Percentiles rank a stretch among this genome's conserved stretches.
phyloP scores from a whole-genome alignment of 352 stramenopile species.

The Phytophthora citrophthora region DNA sequence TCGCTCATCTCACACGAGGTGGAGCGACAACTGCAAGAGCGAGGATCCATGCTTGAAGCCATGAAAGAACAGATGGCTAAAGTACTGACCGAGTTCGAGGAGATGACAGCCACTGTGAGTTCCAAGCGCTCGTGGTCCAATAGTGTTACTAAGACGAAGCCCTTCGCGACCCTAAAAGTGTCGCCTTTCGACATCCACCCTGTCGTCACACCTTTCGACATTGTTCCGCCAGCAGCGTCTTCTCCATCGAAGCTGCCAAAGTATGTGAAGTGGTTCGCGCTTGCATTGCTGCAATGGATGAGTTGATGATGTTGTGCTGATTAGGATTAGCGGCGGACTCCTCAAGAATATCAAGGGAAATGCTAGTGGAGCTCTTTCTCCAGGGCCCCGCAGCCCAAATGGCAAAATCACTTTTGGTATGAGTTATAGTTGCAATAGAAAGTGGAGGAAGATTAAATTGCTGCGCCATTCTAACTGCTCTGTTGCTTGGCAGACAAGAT shows the following conservation, averaged over 20 bases:
- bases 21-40: constrained; percentile 60
- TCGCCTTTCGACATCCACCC: constrained; percentile 34
- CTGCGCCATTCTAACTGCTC: neutral
- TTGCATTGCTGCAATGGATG: too few species aligned
- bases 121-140: constrained; percentile 79
- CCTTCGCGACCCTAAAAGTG: constrained; percentile 20
- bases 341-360: constrained; percentile 49
- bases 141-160: constrained; percentile 46
- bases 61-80: constrained; percentile 78
- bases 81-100: constrained; percentile 74
- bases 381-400: constrained; percentile 49
- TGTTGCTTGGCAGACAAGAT: constrained; percentile 54
- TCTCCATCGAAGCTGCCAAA: constrained; percentile 56
- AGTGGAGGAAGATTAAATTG: neutral
- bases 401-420: constrained; percentile 74
- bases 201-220: constrained; percentile 39
- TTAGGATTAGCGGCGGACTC: constrained; percentile 27
- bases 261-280: constrained; percentile 15
- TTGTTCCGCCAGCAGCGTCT: constrained; percentile 13
- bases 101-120: constrained; percentile 56
- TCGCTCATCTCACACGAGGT: constrained; percentile 68
- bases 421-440: neutral
- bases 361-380: constrained; percentile 17
- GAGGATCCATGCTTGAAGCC: constrained; percentile 53
- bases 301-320: neutral